Base-by-base conservation (phyloP, 2,329 filamentous ascomycete species). In the Hypoxylon sp. region DNA sequence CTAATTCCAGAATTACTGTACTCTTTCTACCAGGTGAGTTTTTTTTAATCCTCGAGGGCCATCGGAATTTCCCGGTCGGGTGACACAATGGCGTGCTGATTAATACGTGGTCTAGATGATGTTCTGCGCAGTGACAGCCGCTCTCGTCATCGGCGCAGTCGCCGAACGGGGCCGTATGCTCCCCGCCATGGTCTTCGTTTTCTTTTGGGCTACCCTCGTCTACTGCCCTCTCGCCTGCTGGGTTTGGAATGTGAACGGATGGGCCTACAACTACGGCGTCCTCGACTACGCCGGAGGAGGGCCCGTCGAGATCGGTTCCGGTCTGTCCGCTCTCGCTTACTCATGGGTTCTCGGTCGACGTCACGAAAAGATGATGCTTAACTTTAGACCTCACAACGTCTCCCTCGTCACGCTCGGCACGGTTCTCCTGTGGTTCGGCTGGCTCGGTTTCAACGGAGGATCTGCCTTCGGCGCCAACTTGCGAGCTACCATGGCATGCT, bases 341-440 rank as follows among this genome's bases (percentile, higher is more conserved):
- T 97, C 94, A 2, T 92, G 93, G 93, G 91, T 98, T 39, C 92
- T 99, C 68, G 96, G 96, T 74, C 93, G 94, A 78, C 94, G 96
- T 73, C 96, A 98, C 84, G 95, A 98, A 85, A 96, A 94, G 85
- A 98, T 98, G 94, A 98, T 98, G 93, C 89, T 98, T 83, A 98
- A 98, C 88, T 98, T 98, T 88, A 93, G 96, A 74, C 96, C 96
- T 17, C 96, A 99, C 87, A 99, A 99, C 85, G 96, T 98, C 73
- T 97, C 94, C 5, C 88, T 98, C 77, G 97, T 99, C 82, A 94
- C 96, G 0, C 91, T 98, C 75, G 96, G 96, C 70, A 98, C 96
- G 3, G 88, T 97, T 72, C 88, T 99, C 76, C 93, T 99, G 63
- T 98, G 94, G 94, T 98, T 98, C 77, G 96, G 96, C 77, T 99